Base-by-base conservation (phyloP, 257 asterid genomes). In the Penstemon barbatus region DNA sequence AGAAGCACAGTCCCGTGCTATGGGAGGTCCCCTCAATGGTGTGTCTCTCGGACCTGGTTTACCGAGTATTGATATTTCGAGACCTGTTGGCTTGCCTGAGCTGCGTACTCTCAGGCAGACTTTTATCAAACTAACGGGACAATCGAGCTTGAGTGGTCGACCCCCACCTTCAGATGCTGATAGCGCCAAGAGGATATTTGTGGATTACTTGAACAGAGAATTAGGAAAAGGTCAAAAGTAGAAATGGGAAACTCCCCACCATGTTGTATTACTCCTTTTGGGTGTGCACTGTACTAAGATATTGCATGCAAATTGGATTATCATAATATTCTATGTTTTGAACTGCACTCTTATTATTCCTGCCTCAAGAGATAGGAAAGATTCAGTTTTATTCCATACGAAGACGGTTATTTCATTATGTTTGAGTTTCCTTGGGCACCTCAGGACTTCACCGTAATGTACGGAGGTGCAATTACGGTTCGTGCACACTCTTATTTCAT, bases 161-260 rank as follows among this genome's bases (percentile, higher is more conserved):
- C 90, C 97, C 4, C 97, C 97, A 39, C 91, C 99, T 40, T 84
- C 93, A 0, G 96, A 94, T 71, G 87, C 91, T 36, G 90, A 82
- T 36, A 91, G 91, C 68, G 93, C 91, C 39, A 94, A 91, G 82
- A 87, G 97, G 80, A 89, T 94, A 97, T 94, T 91, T 83, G 93
- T 84, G 66, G 97, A 94, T 87, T 94, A 94, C 81, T 83, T 94
- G 80, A 94, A 91, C 70, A 84, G 97, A 67, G 97, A 94, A 80
- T 71, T 91, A 39, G 89, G 87, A 45, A 80, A 75, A 57, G 46
- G 71, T 67, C 87, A 71, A 85, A 25, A 25, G 33, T 39, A 1
- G 33, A 25, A 25, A 25, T 25, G 65, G 62, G 58, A 51, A 40
- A 40, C 7, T 50, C 61, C 37, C 8, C 11, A 13, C 43, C 52